phyloP scores from a whole-genome alignment of 2,329 filamentous ascomycete genomes.

The Fusarium sp. region DNA sequence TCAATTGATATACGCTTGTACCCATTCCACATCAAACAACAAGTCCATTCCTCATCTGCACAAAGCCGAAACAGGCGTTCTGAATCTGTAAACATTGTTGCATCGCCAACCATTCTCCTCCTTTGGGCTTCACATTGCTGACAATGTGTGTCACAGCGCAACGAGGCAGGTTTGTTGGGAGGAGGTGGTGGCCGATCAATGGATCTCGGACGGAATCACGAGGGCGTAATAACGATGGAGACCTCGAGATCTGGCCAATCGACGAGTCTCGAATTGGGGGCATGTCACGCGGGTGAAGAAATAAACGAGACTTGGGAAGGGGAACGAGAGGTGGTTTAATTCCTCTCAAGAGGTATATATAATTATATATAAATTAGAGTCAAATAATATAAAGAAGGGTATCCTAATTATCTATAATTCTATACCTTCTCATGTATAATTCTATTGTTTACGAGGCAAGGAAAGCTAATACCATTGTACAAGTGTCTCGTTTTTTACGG shows the following conservation, averaged over 20 bases:
- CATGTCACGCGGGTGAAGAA: background rate
- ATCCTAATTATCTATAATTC: background rate
- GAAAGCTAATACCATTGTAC: background rate
- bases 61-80: background rate
- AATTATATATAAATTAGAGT: background rate
- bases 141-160: background rate
- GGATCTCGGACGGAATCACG: constrained; percentile 25
- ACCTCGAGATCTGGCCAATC: constrained; percentile 31
- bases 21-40: constrained; percentile 14
- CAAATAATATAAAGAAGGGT: background rate
- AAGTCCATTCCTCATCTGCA: constrained; percentile 17
- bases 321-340: background rate
- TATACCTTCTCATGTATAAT: background rate
- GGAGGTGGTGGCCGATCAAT: constrained; percentile 3
- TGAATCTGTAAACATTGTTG: background rate
- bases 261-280: constrained; percentile 24
- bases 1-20: constrained; percentile 17
- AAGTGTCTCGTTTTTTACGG: background rate
- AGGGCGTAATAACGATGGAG: constrained; percentile 23
- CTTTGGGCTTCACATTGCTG: background rate
- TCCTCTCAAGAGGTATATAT: background rate
- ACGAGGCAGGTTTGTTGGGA: background rate
- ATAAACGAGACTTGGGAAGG: background rate
- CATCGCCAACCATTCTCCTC: background rate
- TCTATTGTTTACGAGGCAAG: background rate